Evolutionary conservation across 495 filamentous ascomycete species (phyloP).

Genomic region (Viridothelium virens): DNA sequence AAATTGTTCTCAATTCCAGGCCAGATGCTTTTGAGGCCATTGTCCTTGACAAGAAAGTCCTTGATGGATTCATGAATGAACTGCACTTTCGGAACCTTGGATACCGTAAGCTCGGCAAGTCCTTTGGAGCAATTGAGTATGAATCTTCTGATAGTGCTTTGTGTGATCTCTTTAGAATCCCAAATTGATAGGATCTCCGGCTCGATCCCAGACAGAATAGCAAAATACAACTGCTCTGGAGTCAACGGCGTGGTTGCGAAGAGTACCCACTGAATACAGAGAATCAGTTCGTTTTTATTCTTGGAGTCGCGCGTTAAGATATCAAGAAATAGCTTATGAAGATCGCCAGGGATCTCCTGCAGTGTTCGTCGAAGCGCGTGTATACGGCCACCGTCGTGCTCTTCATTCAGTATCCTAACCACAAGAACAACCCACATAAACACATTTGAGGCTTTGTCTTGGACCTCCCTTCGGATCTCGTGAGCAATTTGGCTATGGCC

Average conservation of each 20-base stretch:
- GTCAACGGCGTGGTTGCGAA: slow-evolving; percentile 20
- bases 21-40: slow-evolving; percentile 22
- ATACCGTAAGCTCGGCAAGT: slow-evolving; percentile 32
- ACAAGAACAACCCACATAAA: slow-evolving; percentile 30
- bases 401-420: slow-evolving; percentile 21
- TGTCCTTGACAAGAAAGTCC: slow-evolving; percentile 34
- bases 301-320: slow-evolving; percentile 15
- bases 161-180: slow-evolving; percentile 16
- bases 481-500: neutral
- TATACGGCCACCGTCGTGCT: slow-evolving; percentile 17
- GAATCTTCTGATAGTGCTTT: slow-evolving; percentile 22
- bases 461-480: slow-evolving; percentile 8
- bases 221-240: slow-evolving; percentile 6
- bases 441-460: slow-evolving; percentile 22
- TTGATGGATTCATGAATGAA: slow-evolving; percentile 42
- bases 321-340: slow-evolving; percentile 16
- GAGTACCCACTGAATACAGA: slow-evolving; percentile 24
- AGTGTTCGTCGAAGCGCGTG: slow-evolving; percentile 13
- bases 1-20: neutral
- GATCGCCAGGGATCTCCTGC: slow-evolving; percentile 12
- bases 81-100: slow-evolving; percentile 29
- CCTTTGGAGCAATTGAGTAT: slow-evolving; percentile 36
- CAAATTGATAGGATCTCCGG: neutral
- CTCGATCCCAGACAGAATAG: neutral
- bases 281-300: neutral